Percentiles rank a stretch among this genome's conserved stretches.
Conservation (phyloP, 805 yeast species). For the Pichia deserticola region DNA sequence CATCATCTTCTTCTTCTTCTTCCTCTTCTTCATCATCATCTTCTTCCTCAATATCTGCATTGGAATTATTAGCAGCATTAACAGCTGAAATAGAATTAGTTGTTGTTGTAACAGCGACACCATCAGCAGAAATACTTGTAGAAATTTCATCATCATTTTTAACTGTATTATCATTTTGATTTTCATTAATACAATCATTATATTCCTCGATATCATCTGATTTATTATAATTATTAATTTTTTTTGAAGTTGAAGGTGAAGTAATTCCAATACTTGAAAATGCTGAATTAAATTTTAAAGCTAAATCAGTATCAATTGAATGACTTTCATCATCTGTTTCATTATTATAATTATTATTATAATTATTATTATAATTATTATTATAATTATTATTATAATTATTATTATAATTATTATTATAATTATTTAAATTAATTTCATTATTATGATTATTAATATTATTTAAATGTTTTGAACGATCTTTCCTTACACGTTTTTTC, state of each 20-base stretch:
- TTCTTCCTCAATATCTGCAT: background rate
- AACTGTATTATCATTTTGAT: background rate
- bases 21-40: background rate
- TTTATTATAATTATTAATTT: background rate
- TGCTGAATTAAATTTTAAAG: constrained; percentile 8
- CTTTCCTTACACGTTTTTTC: constrained; percentile 36
- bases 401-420: no score
- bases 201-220: background rate
- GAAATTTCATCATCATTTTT: no score
- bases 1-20: constrained; percentile 3
- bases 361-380: background rate
- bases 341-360: background rate
- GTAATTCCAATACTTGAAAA: constrained; percentile 12
- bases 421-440: no score
- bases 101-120: no score
- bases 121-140: no score
- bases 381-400: no score
- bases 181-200: background rate
- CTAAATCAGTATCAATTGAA: constrained; percentile 8
- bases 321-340: background rate
- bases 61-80: no score
- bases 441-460: background rate
- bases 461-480: constrained; percentile 8
- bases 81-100: background rate
- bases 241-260: constrained; percentile 8